These are phyloP conservation scores for Micromonas pusilla DNA, from an alignment of 139 green algal species.

Conservation along the genomic window DNA sequence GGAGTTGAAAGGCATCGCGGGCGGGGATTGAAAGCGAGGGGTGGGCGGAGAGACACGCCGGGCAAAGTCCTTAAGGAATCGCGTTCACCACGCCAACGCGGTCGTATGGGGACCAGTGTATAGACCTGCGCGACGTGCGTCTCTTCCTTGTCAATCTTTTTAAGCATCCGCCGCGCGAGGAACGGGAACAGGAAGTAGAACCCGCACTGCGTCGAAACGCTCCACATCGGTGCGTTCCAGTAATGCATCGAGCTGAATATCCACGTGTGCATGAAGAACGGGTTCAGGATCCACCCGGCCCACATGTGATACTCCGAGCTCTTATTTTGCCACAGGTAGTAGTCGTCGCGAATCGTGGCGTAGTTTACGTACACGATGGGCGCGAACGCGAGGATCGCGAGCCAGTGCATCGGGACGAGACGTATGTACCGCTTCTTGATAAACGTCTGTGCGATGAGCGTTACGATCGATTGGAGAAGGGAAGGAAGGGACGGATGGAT, in stretches of 20 bases:
- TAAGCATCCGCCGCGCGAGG: background rate
- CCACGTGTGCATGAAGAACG: constrained; percentile 19
- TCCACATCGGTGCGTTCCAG: constrained; percentile 8
- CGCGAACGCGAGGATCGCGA: background rate
- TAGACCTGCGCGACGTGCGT: no score
- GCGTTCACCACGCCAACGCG: no score
- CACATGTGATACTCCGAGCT: background rate
- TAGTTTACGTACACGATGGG: constrained; percentile 4
- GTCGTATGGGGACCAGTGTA: no score
- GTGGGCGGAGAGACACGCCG: no score
- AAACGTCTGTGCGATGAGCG: no score
- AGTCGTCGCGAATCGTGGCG: background rate
- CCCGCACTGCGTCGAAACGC: background rate
- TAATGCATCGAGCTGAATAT: constrained; percentile 12
- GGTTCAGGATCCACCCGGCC: background rate
- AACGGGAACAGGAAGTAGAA: constrained; percentile 14
- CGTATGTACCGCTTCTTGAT: constrained; percentile 6
- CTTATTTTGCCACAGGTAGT: constrained; percentile 23
- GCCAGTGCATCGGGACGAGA: constrained; percentile 5
- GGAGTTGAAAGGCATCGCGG: no score
- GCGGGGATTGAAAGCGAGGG: no score
- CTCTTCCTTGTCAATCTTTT: background rate
- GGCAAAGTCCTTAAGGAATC: no score
- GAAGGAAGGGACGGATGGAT: no score
- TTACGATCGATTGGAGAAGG: no score